Base-by-base conservation (phyloP, 768 basidiomycete species). In the Termitomyces sp. region DNA sequence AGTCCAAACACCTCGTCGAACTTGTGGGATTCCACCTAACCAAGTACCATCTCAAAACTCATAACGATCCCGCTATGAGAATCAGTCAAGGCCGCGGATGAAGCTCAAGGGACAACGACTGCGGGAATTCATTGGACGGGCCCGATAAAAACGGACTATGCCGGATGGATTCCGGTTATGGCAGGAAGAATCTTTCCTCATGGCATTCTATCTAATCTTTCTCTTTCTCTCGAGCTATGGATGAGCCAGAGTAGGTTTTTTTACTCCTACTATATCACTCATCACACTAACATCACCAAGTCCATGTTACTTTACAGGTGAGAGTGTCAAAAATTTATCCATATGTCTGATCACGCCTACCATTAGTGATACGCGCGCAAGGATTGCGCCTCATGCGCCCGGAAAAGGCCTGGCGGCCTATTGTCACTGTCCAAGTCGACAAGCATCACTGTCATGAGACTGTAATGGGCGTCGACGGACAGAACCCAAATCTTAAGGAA, bases 351-450 rank as follows among this genome's bases (percentile, higher is more conserved):
- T 40, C 5, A 57, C 35, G 22, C 20, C 32, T 4, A n/a, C 14
- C 30, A 5, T 30, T 24, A 79, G 79, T 79, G 20, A 62, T 79
- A 13, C 71, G 74, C 9, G 65, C 75, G 5, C 72, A 78, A 44
- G 79, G 80, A 2, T 65, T 80, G 41, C 76, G 72, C 57, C 62
- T 79, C 20, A 69, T 88, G 64, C 79, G 85, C 41, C 75, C 81
- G 0, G 86, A 86, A 56, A 85, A 77, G 63, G 76, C 80, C 32
- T 89, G 87, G 87, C 68, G 86, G 24, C 86, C 88, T 1, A 82
- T 89, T 40, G 72, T 90, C 51, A 76, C 79, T 0, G 66, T 90
- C 4, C 77, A 79, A 20, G 71, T 86, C 11, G 83, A 81, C 56
- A 75, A 79, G 5, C 77, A 80, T 28, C 71, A 78, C n/a, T 57